Conservation (phyloP, 106 monocot species). For the Dendrobium catenatum region DNA sequence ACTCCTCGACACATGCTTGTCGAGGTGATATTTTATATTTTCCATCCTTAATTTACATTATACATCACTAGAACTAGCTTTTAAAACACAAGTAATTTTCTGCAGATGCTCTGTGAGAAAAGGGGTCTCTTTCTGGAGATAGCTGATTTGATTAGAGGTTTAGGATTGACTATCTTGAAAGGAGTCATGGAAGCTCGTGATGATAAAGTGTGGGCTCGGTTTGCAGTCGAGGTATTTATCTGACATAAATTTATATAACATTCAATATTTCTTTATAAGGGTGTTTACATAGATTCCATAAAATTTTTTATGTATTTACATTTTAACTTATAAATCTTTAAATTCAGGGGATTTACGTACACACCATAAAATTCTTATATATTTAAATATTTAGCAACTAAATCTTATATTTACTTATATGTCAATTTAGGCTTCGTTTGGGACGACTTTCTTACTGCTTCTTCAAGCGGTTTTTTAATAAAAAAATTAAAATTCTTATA, state of each 20-base stretch:
- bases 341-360: no score
- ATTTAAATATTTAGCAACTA: no score
- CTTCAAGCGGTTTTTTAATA: no score
- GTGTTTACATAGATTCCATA: no score
- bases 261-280: not conserved
- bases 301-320: no score
- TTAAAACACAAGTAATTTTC: not conserved
- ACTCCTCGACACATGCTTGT: constrained; percentile 90
- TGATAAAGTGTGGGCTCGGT: constrained; percentile 86
- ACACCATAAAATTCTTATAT: no score
- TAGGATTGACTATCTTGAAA: constrained; percentile 91
- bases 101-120: constrained; percentile 93
- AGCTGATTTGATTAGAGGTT: constrained; percentile 75
- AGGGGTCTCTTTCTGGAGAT: constrained; percentile 92
- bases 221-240: constrained; percentile 75
- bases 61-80: not conserved
- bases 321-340: no score
- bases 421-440: no score
- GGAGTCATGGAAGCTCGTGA: constrained; percentile 86
- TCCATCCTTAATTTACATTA: not conserved
- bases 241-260: not conserved
- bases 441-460: no score
- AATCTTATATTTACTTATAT: no score
- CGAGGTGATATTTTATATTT: constrained; percentile 37
- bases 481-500: no score